Evolutionary conservation across 129 eudicot genomes (phyloP), one percentile per base, ranked within the genome.

Genomic region (Scalesia atractyloides): DNA sequence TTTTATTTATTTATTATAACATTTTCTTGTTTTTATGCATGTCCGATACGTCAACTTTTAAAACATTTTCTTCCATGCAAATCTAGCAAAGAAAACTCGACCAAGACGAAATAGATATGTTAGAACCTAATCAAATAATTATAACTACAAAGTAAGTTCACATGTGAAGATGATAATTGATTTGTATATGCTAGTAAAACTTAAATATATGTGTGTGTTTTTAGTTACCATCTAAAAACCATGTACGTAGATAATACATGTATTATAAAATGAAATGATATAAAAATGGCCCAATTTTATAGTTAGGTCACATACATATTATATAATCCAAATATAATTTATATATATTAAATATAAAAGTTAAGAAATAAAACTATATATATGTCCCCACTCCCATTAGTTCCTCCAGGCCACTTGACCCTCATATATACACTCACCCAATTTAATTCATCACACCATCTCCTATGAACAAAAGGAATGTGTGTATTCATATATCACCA

Each of bases 311-410:
- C 69, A 57, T 46, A 47, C 51, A 13, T 22, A 58, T 5, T 69
- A 52, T 36, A 58, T 7, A 46, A 57, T 11, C 9, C 46, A 37
- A 63, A 36, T 14, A 66, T 14, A 66, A 22, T 20, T 20, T 9
- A 46, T 15, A 68, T 3, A 11, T 33, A 61, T 6, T 13, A 33
- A 24, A 43, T 6, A 26, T 17, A 19, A 11, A 65, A 17, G 41
- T 0, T 18, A 19, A 58, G 34, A 48, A 58, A 47, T n/a, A 47
- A 76, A 81, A 78, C 86, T 84, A 86, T 86, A 83, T 73, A 86
- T 80, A 70, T 81, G 87, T 70, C 88, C 91, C 91, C 86, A 79
- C 85, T 69, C 20, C 41, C 79, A 69, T 83, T 79, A 83, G 77
- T 81, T 80, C 79, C 43, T 74, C 66, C 77, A 57, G 61, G 84